Percentiles rank a stretch among this genome's conserved stretches.
Conservation (phyloP, 306 rosid species). For the Parietaria judaica region DNA sequence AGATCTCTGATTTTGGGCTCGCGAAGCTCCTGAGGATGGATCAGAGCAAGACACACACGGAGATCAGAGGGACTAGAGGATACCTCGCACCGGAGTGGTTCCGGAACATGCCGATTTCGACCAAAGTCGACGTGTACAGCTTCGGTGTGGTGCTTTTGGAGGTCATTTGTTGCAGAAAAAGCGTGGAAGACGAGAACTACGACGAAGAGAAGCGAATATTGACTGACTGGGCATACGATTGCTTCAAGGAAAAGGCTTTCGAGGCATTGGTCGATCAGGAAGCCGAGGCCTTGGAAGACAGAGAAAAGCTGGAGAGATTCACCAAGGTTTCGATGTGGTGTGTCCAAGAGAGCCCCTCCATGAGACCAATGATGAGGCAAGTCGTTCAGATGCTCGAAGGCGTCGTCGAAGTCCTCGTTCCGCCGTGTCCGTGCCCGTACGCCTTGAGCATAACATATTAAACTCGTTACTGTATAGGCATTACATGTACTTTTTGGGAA, state of each 20-base stretch:
- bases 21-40: constrained; percentile 33
- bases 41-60: constrained; percentile 30
- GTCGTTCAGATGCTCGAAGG: constrained; percentile 38
- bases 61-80: constrained; percentile 38
- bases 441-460: background rate
- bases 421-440: constrained; percentile 27
- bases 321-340: constrained; percentile 27
- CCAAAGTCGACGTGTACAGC: constrained; percentile 36
- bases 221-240: constrained; percentile 21
- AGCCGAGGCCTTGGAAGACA: constrained; percentile 8
- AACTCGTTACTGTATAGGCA: background rate
- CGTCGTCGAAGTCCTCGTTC: constrained; percentile 20
- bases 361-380: constrained; percentile 28
- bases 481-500: too few species aligned
- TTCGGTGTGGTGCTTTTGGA: constrained; percentile 29
- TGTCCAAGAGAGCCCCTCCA: constrained; percentile 21
- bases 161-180: constrained; percentile 30
- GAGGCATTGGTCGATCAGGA: constrained; percentile 6
- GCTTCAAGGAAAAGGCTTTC: constrained; percentile 1
- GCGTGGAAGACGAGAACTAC: constrained; percentile 2
- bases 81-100: constrained; percentile 50
- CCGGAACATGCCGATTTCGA: constrained; percentile 19
- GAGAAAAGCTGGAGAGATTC: constrained; percentile 5
- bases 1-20: constrained; percentile 35
- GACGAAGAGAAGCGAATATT: constrained; percentile 2